phyloP scores from a whole-genome alignment of 83 land plant genomes.

The Picea mariana region DNA sequence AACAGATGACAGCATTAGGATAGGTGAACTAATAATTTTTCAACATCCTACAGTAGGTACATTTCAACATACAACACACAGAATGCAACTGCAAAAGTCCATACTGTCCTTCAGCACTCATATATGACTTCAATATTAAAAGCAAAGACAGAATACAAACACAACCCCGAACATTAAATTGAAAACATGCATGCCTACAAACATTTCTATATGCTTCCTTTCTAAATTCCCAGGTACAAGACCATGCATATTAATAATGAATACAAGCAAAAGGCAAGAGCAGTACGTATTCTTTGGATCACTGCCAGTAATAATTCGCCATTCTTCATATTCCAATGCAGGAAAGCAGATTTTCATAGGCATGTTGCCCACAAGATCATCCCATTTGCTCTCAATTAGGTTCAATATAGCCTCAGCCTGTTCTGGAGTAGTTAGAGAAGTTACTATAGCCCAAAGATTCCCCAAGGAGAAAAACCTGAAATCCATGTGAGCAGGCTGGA shows the following conservation, averaged over 20 bases:
- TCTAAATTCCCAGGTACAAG: neutral
- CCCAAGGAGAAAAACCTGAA: slow-evolving; percentile 44
- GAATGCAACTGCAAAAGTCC: neutral
- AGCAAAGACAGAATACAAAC: neutral
- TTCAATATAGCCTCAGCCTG: slow-evolving; percentile 37
- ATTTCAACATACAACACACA: neutral
- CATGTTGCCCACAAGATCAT: slow-evolving; percentile 32
- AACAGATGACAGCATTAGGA: neutral
- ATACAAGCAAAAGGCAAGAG: slow-evolving; percentile 12
- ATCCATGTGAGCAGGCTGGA: slow-evolving; percentile 50
- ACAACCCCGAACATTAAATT: neutral
- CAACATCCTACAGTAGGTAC: slow-evolving; percentile 3
- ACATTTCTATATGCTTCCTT: neutral
- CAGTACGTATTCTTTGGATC: slow-evolving; percentile 42
- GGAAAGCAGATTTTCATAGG: slow-evolving; percentile 41
- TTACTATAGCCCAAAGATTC: slow-evolving; percentile 34
- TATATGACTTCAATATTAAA: neutral
- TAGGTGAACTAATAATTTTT: neutral
- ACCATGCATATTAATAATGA: neutral
- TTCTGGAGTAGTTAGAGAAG: slow-evolving; percentile 33
- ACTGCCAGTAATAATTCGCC: slow-evolving; percentile 45
- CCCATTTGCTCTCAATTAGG: slow-evolving; percentile 41
- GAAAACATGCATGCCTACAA: neutral
- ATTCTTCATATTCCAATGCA: slow-evolving; percentile 38
- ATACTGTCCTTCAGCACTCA: neutral